phyloP scores from a whole-genome alignment of 495 filamentous ascomycete species.

The Haplographium delicatum region DNA sequence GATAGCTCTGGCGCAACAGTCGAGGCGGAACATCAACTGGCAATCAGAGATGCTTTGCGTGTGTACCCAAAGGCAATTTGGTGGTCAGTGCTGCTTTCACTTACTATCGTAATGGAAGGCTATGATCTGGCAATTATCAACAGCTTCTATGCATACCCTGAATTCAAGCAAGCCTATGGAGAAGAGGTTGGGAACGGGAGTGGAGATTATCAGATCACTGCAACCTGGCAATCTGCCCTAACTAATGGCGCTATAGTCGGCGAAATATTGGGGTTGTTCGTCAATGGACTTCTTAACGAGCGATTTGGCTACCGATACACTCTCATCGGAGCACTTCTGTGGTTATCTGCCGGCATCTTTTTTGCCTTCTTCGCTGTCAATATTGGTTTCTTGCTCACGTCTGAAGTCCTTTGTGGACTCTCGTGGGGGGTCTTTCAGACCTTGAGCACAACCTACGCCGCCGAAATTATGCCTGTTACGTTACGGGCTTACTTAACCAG shows the following conservation, averaged over 20 bases:
- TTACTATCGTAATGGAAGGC: constrained; percentile 37
- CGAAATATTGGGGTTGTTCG: constrained; percentile 32
- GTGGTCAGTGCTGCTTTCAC: constrained; percentile 25
- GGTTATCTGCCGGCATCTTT: constrained; percentile 59
- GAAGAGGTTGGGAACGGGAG: no score
- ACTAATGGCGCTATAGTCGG: constrained; percentile 8
- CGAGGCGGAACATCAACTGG: constrained; percentile 26
- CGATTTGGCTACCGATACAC: constrained; percentile 39
- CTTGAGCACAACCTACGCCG: constrained; percentile 43
- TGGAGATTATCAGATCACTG: no score
- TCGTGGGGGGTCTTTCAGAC: constrained; percentile 30
- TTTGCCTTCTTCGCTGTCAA: constrained; percentile 54
- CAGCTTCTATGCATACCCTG: no score
- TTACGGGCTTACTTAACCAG: constrained; percentile 26
- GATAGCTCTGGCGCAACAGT: no score
- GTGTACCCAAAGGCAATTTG: constrained; percentile 32
- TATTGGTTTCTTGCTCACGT: background rate
- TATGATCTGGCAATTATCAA: constrained; percentile 33
- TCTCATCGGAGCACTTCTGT: constrained; percentile 33
- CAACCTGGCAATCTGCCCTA: constrained; percentile 11
- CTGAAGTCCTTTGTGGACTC: background rate
- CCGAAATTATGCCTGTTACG: constrained; percentile 7
- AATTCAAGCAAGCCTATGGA: no score
- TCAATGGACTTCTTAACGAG: constrained; percentile 42
- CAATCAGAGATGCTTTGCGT: constrained; percentile 20